Evolutionary conservation across 306 rosid genomes (phyloP).

Genomic region (Coriaria nepalensis): DNA sequence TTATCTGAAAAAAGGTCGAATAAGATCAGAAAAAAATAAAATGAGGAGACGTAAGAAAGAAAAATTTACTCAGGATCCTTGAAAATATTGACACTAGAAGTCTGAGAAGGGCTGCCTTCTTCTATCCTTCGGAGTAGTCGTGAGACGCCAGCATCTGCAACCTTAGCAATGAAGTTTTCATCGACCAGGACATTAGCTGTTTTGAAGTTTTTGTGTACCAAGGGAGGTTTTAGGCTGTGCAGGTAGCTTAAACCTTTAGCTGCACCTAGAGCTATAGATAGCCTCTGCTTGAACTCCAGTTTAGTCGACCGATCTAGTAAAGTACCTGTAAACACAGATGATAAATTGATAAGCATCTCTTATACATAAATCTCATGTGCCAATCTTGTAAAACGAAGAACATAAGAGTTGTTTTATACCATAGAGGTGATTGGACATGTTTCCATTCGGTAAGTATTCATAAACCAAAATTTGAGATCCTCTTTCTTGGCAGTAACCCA

Average conservation of each 20-base stretch:
- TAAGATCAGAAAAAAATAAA: background rate
- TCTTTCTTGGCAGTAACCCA: conserved; percentile 39
- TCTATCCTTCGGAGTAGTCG: conserved; percentile 24
- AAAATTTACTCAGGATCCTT: conserved; percentile 31
- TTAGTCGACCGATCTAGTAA: conserved; percentile 19
- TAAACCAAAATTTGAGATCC: conserved; percentile 34
- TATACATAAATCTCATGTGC: background rate
- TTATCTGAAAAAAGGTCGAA: background rate
- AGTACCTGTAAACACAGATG: conserved; percentile 13
- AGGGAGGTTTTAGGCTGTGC: conserved; percentile 31
- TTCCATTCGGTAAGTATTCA: conserved; percentile 33
- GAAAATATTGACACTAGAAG: conserved; percentile 25
- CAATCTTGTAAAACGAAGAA: background rate
- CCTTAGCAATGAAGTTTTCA: conserved; percentile 30
- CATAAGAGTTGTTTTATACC: conserved; percentile 14
- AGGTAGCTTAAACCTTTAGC: conserved; percentile 34
- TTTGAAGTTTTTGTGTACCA: conserved; percentile 29
- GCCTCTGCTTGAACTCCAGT: conserved; percentile 36
- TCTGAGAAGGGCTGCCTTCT: conserved; percentile 29
- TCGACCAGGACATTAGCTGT: conserved; percentile 37
- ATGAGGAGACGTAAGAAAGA: background rate
- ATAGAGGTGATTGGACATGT: conserved; percentile 29
- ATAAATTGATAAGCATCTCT: background rate
- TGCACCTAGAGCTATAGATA: conserved; percentile 33
- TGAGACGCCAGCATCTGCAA: conserved; percentile 32